Evolutionary conservation across 306 rosid species (phyloP).

Genomic region (Malus fusca): DNA sequence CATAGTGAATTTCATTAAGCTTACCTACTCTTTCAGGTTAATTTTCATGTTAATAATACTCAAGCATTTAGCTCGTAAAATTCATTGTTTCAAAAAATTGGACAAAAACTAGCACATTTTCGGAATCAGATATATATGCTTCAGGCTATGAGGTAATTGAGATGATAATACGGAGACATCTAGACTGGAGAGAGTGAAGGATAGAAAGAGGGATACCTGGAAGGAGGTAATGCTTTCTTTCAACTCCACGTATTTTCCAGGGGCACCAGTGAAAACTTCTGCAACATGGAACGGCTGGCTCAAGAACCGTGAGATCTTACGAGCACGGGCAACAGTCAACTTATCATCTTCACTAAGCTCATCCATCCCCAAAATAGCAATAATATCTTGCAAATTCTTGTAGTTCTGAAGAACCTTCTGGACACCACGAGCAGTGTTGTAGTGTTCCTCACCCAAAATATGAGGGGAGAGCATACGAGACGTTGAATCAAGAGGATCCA

Average conservation of each 20-base stretch:
- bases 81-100: too few relatives aligned
- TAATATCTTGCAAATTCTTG: constrained; percentile 98
- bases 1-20: neutral
- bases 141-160: neutral
- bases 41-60: neutral
- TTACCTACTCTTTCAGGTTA: neutral
- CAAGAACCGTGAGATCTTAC: constrained; percentile 70
- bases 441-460: constrained; percentile 86
- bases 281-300: constrained; percentile 99
- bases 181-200: neutral
- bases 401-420: constrained; percentile 92
- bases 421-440: constrained; percentile 96
- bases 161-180: neutral
- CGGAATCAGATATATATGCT: too few relatives aligned
- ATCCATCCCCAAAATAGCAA: constrained; percentile 99
- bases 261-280: constrained; percentile 98
- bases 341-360: constrained; percentile 99
- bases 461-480: constrained; percentile 99
- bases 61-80: too few relatives aligned
- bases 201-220: constrained; percentile 47
- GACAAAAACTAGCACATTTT: too few relatives aligned
- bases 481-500: constrained; percentile 92
- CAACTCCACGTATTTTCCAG: constrained; percentile 94
- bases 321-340: constrained; percentile 96
- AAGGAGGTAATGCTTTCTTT: constrained; percentile 76